A percentile compares a stretch with the other conserved stretches of the same genome.
These are phyloP conservation scores for Camelina hispida DNA, from an alignment of 345 rosid species.

Conservation along the genomic window DNA sequence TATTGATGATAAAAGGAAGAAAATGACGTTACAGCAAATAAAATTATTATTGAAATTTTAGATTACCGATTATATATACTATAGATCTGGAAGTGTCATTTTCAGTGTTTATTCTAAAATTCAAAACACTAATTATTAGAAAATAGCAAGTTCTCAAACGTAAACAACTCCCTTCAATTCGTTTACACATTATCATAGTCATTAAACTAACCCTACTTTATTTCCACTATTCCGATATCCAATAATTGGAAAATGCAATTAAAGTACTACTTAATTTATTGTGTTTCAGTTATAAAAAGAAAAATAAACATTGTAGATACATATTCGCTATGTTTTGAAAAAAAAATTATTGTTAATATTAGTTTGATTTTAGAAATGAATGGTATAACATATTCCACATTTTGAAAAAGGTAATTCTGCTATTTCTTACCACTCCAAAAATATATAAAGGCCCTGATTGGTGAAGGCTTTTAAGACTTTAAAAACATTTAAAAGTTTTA, in stretches of 20 bases:
- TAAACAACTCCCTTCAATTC: neutral
- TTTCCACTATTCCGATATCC: neutral
- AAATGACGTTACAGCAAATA: neutral
- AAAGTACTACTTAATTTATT: neutral
- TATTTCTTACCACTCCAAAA: too few relatives aligned
- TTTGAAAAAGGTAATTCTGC: too few relatives aligned
- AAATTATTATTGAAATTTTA: neutral
- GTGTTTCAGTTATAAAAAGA: neutral
- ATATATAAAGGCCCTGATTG: too few relatives aligned
- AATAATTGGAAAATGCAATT: neutral
- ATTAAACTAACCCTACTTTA: neutral
- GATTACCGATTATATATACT: neutral
- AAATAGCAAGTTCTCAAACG: neutral
- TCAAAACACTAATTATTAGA: too few relatives aligned
- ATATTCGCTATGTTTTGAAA: too few relatives aligned
- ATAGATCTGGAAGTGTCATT: neutral
- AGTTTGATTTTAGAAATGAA: too few relatives aligned
- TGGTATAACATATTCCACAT: too few relatives aligned
- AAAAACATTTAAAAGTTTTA: too few relatives aligned
- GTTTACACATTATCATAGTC: neutral
- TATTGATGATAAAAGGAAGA: neutral
- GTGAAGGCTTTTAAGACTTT: too few relatives aligned
- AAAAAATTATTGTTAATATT: too few relatives aligned
- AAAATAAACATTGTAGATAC: neutral
- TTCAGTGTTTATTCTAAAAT: constrained; percentile 1